A percentile compares a stretch with the other conserved stretches of the same genome.
phyloP scores from a whole-genome alignment of 306 rosid species.

The Vicia sativa region DNA sequence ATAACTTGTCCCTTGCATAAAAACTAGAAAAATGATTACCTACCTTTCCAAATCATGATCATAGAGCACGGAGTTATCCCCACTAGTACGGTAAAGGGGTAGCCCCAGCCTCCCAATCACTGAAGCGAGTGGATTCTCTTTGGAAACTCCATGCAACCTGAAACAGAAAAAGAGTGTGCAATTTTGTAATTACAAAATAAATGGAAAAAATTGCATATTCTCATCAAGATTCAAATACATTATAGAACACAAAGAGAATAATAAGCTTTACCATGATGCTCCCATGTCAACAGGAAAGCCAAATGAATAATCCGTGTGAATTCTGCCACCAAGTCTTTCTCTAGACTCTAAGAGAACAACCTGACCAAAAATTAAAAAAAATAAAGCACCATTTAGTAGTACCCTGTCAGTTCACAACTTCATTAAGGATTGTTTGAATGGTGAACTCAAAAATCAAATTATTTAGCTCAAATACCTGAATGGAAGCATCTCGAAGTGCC shows the following conservation, averaged over 20 bases:
- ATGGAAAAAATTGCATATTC: not conserved
- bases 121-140: slow-evolving; percentile 90
- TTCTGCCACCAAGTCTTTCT: slow-evolving; percentile 89
- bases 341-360: slow-evolving; percentile 86
- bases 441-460: not conserved
- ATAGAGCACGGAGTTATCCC: slow-evolving; percentile 87
- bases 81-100: slow-evolving; percentile 91
- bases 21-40: not conserved
- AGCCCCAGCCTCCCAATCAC: slow-evolving; percentile 85
- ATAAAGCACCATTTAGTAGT: slow-evolving; percentile 17
- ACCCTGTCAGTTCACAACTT: too few species aligned
- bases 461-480: slow-evolving; percentile 61
- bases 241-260: not conserved
- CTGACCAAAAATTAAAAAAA: slow-evolving; percentile 41
- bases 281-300: slow-evolving; percentile 95
- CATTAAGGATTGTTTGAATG: not conserved
- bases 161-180: slow-evolving; percentile 8
- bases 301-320: slow-evolving; percentile 79
- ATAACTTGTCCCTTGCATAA: not conserved
- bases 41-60: slow-evolving; percentile 96
- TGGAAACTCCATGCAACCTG: slow-evolving; percentile 95
- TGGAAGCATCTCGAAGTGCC: slow-evolving; percentile 87
- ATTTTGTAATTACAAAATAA: not conserved
- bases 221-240: slow-evolving; percentile 5
- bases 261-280: slow-evolving; percentile 77